A percentile compares a stretch with the other conserved stretches of the same genome.
Conservation (phyloP, 257 asterid species). For the Coffea canephora region DNA sequence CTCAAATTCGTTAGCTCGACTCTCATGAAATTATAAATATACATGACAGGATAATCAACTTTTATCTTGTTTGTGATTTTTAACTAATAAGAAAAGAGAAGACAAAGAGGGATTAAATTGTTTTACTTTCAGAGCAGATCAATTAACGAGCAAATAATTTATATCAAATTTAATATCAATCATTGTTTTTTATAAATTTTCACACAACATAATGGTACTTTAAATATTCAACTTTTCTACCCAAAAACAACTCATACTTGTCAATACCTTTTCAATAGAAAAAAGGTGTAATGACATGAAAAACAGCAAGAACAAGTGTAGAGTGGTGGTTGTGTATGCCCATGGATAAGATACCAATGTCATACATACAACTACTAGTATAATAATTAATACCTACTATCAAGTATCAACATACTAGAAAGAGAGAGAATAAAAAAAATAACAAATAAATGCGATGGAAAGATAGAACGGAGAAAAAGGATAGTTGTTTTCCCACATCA, state of each 20-base stretch:
- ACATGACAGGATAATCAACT: too few relatives aligned
- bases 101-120: too few relatives aligned
- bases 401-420: background rate
- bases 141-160: too few relatives aligned
- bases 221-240: background rate
- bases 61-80: too few relatives aligned
- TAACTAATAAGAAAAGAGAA: too few relatives aligned
- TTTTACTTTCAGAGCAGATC: too few relatives aligned
- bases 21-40: too few relatives aligned
- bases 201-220: background rate
- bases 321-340: background rate
- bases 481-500: constrained; percentile 30
- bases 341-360: background rate
- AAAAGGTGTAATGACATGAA: background rate
- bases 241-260: background rate
- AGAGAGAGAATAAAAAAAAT: background rate
- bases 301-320: background rate
- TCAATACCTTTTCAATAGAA: background rate
- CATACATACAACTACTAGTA: background rate
- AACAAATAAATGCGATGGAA: constrained; percentile 4
- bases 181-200: background rate
- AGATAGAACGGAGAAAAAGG: constrained; percentile 14
- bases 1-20: too few relatives aligned
- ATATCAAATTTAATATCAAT: too few relatives aligned
- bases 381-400: background rate